These are phyloP conservation scores for Penicillium subrubescens DNA, from an alignment of 495 filamentous ascomycete genomes.

Conservation along the genomic window DNA sequence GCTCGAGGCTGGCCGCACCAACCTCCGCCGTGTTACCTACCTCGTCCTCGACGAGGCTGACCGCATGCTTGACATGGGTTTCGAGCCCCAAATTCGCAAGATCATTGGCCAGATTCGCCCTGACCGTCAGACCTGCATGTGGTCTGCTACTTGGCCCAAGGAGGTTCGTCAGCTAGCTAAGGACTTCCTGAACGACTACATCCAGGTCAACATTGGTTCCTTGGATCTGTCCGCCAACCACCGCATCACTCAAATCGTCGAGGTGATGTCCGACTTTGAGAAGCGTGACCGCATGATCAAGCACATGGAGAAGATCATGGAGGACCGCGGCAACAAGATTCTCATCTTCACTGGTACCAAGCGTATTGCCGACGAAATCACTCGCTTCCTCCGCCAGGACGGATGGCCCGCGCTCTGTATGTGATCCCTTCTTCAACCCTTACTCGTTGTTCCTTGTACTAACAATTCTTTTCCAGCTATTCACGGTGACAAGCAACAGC, in stretches of 20 bases:
- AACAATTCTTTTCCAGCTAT: constrained; percentile 66
- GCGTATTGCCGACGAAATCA: constrained; percentile 97
- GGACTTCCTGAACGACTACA: constrained; percentile 94
- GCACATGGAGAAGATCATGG: constrained; percentile 98
- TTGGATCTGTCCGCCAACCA: constrained; percentile 97
- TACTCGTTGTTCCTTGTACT: constrained; percentile 31
- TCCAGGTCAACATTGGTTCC: constrained; percentile 98
- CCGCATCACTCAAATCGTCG: constrained; percentile 95
- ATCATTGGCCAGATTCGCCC: constrained; percentile 97
- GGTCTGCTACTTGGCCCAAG: constrained; percentile 99
- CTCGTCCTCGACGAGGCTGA: constrained; percentile 98
- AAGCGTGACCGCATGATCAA: constrained; percentile 98
- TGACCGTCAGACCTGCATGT: constrained; percentile 99
- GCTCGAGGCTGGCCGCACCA: constrained; percentile 96
- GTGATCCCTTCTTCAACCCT: constrained; percentile 32
- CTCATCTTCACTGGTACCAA: constrained; percentile 98
- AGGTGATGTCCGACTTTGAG: constrained; percentile 93
- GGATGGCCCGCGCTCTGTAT: constrained; percentile 98
- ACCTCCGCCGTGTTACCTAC: constrained; percentile 97
- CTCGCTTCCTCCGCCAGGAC: constrained; percentile 96
- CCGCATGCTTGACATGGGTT: constrained; percentile 99
- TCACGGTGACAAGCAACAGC: constrained; percentile 99
- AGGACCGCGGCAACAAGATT: constrained; percentile 88
- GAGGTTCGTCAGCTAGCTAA: constrained; percentile 94
- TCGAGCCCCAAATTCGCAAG: constrained; percentile 98